phyloP scores from a whole-genome alignment of 1,284 basidiomycete genomes.

The Phaffia rhodozyma region DNA sequence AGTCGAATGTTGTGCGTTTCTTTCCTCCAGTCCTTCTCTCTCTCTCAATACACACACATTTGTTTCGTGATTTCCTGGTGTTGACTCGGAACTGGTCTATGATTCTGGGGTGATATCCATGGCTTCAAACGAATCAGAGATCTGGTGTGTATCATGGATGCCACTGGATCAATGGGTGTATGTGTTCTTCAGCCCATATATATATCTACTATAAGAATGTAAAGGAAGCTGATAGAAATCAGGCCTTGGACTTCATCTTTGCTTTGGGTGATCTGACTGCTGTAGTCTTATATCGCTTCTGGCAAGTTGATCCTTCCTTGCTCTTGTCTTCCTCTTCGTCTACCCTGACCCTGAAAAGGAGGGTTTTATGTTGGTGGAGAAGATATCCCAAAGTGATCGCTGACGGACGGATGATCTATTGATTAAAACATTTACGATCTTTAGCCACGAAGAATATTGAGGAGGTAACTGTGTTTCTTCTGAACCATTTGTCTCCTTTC shows the following conservation, averaged over 20 bases:
- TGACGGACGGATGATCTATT: background rate
- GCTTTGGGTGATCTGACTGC: too few relatives aligned
- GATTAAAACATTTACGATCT: constrained; percentile 44
- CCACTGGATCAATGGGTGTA: constrained; percentile 53
- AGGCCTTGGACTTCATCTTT: too few relatives aligned
- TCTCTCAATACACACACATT: too few relatives aligned
- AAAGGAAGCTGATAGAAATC: too few relatives aligned
- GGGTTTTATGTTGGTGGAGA: too few relatives aligned
- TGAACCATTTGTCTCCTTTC: background rate
- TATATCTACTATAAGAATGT: background rate
- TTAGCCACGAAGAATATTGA: constrained; percentile 96
- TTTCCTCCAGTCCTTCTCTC: too few relatives aligned
- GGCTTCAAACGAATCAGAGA: constrained; percentile 44
- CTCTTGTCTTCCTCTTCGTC: background rate
- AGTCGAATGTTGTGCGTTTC: too few relatives aligned
- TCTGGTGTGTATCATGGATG: constrained; percentile 79
- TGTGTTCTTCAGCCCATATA: background rate
- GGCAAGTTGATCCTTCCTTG: too few relatives aligned
- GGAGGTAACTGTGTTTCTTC: constrained; percentile 32
- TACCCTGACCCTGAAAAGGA: background rate
- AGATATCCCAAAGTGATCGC: background rate
- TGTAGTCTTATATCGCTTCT: too few relatives aligned
- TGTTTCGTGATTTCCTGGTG: too few relatives aligned
- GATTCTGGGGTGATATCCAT: too few relatives aligned
- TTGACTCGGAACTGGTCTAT: too few relatives aligned